phyloP scores from a whole-genome alignment of 805 yeast genomes.

The Jamesozyma lodderae region DNA sequence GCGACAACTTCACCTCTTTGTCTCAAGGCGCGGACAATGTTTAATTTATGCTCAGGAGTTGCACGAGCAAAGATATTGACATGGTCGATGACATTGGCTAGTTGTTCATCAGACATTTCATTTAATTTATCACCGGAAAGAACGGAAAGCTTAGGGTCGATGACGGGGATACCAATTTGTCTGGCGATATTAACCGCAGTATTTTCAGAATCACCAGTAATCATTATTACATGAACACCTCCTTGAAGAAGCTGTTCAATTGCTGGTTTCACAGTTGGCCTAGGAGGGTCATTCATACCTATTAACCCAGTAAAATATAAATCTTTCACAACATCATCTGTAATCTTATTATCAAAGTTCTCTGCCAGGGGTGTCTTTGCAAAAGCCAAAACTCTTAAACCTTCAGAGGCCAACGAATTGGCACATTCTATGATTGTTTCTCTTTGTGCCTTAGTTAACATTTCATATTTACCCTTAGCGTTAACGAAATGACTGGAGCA shows the following conservation, averaged over 20 bases:
- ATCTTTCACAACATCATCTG: conserved; percentile 41
- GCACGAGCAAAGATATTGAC: conserved; percentile 92
- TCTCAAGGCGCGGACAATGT: conserved; percentile 83
- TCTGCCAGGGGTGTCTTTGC: conserved; percentile 41
- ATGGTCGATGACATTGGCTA: conserved; percentile 66
- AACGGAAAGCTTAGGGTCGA: conserved; percentile 55
- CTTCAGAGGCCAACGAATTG: conserved; percentile 62
- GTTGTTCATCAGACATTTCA: conserved; percentile 56
- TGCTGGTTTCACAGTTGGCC: conserved; percentile 73
- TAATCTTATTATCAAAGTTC: conserved; percentile 22
- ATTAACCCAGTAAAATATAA: conserved; percentile 75
- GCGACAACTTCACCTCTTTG: conserved; percentile 92
- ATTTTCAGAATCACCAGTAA: conserved; percentile 87
- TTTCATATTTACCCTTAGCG: conserved; percentile 49
- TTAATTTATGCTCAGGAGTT: conserved; percentile 87
- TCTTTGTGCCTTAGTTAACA: conserved; percentile 44
- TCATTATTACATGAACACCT: conserved; percentile 97
- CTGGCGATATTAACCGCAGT: conserved; percentile 80
- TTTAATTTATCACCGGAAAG: conserved; percentile 82
- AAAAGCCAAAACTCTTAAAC: conserved; percentile 77
- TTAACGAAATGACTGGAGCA: conserved; percentile 52
- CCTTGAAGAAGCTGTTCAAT: conserved; percentile 73
- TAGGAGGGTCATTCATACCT: conserved; percentile 98
- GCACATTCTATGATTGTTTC: conserved; percentile 49
- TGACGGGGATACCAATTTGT: conserved; percentile 81